phyloP scores from a whole-genome alignment of 148 eudicot genomes.

The Selenicereus undatus region DNA sequence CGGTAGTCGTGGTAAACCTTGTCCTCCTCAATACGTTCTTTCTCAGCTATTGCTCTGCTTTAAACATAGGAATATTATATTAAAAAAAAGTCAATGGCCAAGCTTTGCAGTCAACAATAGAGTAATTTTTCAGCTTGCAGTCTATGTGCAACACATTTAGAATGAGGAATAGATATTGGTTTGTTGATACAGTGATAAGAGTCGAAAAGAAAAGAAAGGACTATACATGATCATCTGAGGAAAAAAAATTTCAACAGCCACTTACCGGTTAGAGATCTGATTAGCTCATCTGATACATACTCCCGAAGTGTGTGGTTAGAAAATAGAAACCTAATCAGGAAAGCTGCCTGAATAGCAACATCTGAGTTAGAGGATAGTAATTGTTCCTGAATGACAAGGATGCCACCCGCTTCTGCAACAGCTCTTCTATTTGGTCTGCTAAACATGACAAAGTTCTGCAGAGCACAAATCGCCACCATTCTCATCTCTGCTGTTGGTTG shows the following conservation, averaged over 20 bases:
- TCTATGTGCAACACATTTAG: no score
- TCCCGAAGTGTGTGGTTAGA: conserved; percentile 79
- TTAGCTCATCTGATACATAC: conserved; percentile 70
- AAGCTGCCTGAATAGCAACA: conserved; percentile 59
- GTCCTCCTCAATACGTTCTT: not conserved
- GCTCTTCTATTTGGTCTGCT: conserved; percentile 76
- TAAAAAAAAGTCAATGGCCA: not conserved
- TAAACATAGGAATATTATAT: not conserved
- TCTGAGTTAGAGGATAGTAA: conserved; percentile 51
- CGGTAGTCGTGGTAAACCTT: not conserved
- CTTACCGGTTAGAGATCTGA: conserved; percentile 72
- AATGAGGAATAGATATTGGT: no score
- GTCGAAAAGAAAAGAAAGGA: no score
- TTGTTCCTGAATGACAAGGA: conserved; percentile 62
- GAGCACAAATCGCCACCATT: conserved; percentile 79
- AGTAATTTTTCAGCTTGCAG: no score
- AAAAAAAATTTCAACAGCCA: not conserved
- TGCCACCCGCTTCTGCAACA: conserved; percentile 84
- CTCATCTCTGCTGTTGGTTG: conserved; percentile 67
- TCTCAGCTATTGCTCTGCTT: not conserved
- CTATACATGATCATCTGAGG: not conserved
- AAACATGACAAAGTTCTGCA: conserved; percentile 72
- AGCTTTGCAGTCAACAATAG: not conserved
- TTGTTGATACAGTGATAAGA: no score
- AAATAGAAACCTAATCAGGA: conserved; percentile 60